Evolutionary conservation across 495 filamentous ascomycete genomes (phyloP), one percentile per base, ranked within the genome.

Genomic region (Podospora comata): DNA sequence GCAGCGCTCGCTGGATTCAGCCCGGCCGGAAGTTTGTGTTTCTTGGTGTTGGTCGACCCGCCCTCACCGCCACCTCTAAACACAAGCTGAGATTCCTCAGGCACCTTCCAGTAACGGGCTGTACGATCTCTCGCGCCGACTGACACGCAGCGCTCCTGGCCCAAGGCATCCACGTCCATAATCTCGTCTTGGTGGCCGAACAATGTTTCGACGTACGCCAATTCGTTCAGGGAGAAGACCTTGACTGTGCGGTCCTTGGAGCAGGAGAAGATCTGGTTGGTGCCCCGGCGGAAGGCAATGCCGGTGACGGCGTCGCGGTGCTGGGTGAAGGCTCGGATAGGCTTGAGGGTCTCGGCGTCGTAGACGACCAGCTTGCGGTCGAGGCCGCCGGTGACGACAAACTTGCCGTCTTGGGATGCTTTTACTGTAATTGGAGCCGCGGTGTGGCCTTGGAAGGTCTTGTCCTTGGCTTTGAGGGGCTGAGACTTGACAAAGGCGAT

Each of bases 161-260:
- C 88, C 72, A 96, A 85, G 5, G 93, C 92, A 54, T 91, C 89
- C 64, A 99, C 84, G 71, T 91, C 90, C 53, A 93, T 83, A 55
- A 97, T 90, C 68, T 89, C 85, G 74, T 98, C 95, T 75, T 97
- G 93, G 79, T 99, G 95, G 11, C 95, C 95, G 78, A 97, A 97
- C 1, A 99, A 83, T 0, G 95, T 97, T 75, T 98, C 96, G 27
- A 99, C 85, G 73, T 97, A 99, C 28, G 93, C 92, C 7, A 92
- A 76, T 76, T 91, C 90, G 74, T 93, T 85, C 26, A 97, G 83
- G 65, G 90, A 94, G 90, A 91, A 96, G 53, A 78, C 74, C 62
- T 80, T 80, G 60, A 80, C 88, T 3, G 93, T 97, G 19, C 95
- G 88, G 78, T 99, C 95, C 72, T 89, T 89, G 6, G 91, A 93